These are phyloP conservation scores for Claviceps sp. DNA, from an alignment of 2,329 filamentous ascomycete species.

Conservation along the genomic window DNA sequence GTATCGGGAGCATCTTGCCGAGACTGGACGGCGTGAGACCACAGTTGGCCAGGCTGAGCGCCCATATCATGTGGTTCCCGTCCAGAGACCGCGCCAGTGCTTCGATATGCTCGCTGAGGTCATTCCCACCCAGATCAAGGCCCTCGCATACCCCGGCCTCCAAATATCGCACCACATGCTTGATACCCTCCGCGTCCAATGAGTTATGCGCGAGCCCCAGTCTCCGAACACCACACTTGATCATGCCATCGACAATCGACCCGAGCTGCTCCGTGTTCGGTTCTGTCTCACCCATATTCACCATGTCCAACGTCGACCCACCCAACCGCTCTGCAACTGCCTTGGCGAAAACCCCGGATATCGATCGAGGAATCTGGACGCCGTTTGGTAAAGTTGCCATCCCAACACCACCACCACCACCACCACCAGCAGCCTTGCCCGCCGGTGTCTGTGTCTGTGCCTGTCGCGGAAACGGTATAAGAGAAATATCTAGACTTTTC, in stretches of 20 bases:
- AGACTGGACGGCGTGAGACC: slow-evolving; percentile 62
- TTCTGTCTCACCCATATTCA: slow-evolving; percentile 71
- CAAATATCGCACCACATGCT: slow-evolving; percentile 65
- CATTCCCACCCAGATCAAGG: slow-evolving; percentile 79
- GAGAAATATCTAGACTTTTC: slow-evolving; percentile 74
- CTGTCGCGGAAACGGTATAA: slow-evolving; percentile 58
- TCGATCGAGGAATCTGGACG: slow-evolving; percentile 19
- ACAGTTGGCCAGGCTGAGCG: slow-evolving; percentile 76
- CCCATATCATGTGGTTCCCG: slow-evolving; percentile 51
- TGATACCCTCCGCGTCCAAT: slow-evolving; percentile 58
- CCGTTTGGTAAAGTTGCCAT: slow-evolving; percentile 16
- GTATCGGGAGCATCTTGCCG: slow-evolving; percentile 58
- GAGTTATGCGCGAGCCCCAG: slow-evolving; percentile 75
- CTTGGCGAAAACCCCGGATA: slow-evolving; percentile 54
- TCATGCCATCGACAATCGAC: slow-evolving; percentile 68
- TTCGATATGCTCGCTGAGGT: slow-evolving; percentile 44
- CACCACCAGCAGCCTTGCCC: slow-evolving; percentile 14
- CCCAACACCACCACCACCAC: no score
- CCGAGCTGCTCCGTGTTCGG: slow-evolving; percentile 58
- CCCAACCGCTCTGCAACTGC: slow-evolving; percentile 65
- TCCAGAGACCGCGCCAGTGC: slow-evolving; percentile 38
- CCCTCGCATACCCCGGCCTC: slow-evolving; percentile 69
- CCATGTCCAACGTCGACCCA: slow-evolving; percentile 62
- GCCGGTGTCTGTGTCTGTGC: slow-evolving; percentile 17
- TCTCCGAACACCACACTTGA: slow-evolving; percentile 61